phyloP scores from a whole-genome alignment of 345 rosid genomes.

The Dipteronia sinensis region DNA sequence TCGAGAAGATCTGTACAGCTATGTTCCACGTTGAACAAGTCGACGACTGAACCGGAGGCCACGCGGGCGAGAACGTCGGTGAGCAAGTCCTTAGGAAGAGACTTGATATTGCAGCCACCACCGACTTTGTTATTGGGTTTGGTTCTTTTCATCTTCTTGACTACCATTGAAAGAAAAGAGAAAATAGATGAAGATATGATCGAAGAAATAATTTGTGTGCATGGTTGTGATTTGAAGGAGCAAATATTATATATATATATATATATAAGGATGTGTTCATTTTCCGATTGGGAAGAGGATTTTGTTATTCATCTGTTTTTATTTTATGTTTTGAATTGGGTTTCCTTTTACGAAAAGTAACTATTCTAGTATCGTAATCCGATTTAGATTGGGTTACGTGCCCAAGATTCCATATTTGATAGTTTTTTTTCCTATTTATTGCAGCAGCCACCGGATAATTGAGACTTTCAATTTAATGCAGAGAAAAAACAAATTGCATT shows the following conservation, averaged over 20 bases:
- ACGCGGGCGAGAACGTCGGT: slow-evolving; percentile 9
- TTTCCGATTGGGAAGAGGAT: neutral
- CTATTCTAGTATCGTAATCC: too few relatives aligned
- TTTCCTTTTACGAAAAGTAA: neutral
- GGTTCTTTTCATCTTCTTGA: neutral
- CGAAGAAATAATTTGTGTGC: neutral
- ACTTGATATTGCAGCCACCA: neutral
- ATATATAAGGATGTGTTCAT: neutral
- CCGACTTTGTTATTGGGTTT: neutral
- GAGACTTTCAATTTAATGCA: too few relatives aligned
- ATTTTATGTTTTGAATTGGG: neutral
- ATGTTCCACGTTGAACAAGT: neutral
- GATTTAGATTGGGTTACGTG: too few relatives aligned
- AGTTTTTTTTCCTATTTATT: too few relatives aligned
- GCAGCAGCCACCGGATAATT: too few relatives aligned
- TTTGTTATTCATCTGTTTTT: neutral
- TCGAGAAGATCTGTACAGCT: slow-evolving; percentile 10
- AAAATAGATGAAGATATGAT: neutral
- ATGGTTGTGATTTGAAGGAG: neutral
- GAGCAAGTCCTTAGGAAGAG: slow-evolving; percentile 8
- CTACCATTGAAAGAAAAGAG: neutral
- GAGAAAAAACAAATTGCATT: too few relatives aligned
- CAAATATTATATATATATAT: too few relatives aligned
- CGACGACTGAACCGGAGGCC: neutral
- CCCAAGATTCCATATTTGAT: too few relatives aligned